Conservation (phyloP, 139 green algal genomes). For the Chlamydomonas sp. region DNA sequence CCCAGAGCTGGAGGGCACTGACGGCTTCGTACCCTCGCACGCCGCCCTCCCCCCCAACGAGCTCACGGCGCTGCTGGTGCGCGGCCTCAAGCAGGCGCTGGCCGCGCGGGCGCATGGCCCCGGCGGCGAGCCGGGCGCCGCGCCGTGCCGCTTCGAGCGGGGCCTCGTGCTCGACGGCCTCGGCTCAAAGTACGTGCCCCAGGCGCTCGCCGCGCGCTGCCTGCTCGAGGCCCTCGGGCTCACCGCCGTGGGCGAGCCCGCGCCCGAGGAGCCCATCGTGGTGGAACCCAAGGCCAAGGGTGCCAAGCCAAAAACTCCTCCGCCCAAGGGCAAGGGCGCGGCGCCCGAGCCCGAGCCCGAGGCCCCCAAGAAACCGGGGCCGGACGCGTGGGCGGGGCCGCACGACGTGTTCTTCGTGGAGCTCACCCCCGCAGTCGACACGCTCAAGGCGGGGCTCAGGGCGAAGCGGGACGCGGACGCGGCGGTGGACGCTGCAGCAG, state of each 20-base stretch:
- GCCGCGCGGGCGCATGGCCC: background rate
- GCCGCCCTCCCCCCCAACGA: conserved; percentile 16
- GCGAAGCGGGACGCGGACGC: background rate
- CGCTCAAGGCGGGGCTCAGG: background rate
- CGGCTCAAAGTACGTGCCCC: conserved; percentile 20
- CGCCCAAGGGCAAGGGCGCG: background rate
- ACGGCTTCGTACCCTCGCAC: conserved; percentile 25
- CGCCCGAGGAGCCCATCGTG: conserved; percentile 1
- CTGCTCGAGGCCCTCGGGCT: conserved; percentile 42
- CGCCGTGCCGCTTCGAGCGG: conserved; percentile 15
- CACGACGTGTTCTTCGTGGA: conserved; percentile 23
- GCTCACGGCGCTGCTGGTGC: conserved; percentile 16
- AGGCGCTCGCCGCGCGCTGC: conserved; percentile 14
- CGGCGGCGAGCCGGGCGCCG: background rate
- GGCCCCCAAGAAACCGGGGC: background rate
- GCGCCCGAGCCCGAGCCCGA: background rate
- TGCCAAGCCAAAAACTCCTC: conserved; percentile 14
- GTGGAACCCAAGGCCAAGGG: conserved; percentile 25
- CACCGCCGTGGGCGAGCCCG: conserved; percentile 19
- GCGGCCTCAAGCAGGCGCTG: conserved; percentile 9
- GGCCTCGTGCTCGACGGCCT: conserved; percentile 52
- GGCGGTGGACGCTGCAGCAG: conserved; percentile 3
- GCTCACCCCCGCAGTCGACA: background rate
- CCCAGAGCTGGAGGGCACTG: conserved; percentile 26
- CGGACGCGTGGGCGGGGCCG: conserved; percentile 14